Evolutionary conservation across 371 early-diverging fungal species (phyloP), one percentile per base, ranked within the genome.

Genomic region (Mucor piriformis): DNA sequence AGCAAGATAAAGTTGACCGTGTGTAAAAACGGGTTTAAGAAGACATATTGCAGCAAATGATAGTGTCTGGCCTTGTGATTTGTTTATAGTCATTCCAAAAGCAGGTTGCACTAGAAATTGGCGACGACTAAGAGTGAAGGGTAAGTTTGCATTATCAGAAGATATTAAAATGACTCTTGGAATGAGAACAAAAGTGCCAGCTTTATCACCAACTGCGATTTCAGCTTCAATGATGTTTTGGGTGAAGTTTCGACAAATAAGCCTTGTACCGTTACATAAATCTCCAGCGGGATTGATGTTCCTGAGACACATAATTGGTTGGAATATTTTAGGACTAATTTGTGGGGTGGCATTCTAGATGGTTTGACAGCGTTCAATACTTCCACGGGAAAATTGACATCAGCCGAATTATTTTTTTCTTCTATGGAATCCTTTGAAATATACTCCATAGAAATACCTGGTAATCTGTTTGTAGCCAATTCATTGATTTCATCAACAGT

Each of bases 81-180:
- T 74, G 49, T 74, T 69, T n/a, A 74, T 66, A 4, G 63, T 68
- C 65, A 74, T 63, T 0, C 57, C 53, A 60, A 68, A 70, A 0
- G 70, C 66, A 11, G 60, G 63, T 23, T 51, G 34, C 18, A 74
- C 35, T 3, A 62, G 66, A 12, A 70, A 74, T 46, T 59, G 59
- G 13, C 7, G 1, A 0, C 43, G 32, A 8, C 25, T 2, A 24
- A 59, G 50, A 2, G 40, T 34, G 7, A 56, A 8, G 2, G 37
- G 37, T 3, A n/a, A 13, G 10, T 24, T 15, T 3, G 37, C 11
- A 6, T 37, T 37, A 37, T 37, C 37, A 3, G 11, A 15, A n/a
- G 37, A 37, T 8, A 40, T n/a, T 13, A 57, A 15, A 18, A 38
- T 50, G 25, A 50, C 50, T 40, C 40, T 37, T 4, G 57, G 57